Percentiles rank a stretch among this genome's conserved stretches.
Evolutionary conservation across 768 basidiomycete species (phyloP).

Genomic region (Amanita pseudoporphyria): DNA sequence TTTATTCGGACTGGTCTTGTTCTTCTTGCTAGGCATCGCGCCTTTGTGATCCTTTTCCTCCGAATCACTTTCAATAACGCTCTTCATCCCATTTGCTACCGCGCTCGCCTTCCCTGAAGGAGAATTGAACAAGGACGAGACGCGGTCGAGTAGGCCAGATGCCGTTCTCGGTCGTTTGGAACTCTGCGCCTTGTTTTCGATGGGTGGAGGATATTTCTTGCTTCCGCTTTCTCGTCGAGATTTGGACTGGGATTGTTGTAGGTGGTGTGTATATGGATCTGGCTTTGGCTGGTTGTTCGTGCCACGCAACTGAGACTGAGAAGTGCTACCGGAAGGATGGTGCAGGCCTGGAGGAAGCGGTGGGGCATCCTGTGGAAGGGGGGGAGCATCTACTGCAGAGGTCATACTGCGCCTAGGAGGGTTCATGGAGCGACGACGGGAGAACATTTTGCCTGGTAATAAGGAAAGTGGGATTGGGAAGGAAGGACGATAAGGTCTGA

Average conservation of each 20-base stretch:
- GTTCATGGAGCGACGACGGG: slow-evolving; percentile 4
- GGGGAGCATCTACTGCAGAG: not conserved
- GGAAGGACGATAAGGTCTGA: not conserved
- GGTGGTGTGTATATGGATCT: slow-evolving; percentile 4
- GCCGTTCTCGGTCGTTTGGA: not conserved
- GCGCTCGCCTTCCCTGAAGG: not conserved
- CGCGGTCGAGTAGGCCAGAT: slow-evolving; percentile 1
- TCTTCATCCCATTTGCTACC: not conserved
- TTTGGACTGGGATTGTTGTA: slow-evolving; percentile 5
- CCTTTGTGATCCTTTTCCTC: not conserved
- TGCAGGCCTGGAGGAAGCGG: not conserved
- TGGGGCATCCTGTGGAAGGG: not conserved
- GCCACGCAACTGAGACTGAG: not conserved
- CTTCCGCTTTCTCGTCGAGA: not conserved
- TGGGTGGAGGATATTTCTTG: slow-evolving; percentile 3
- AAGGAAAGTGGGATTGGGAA: not conserved
- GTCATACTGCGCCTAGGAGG: not conserved
- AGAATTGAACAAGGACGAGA: slow-evolving; percentile 3
- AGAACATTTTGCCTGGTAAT: not conserved
- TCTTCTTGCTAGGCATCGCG: not conserved
- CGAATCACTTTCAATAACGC: not conserved
- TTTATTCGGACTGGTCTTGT: not conserved
- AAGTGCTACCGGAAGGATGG: not conserved
- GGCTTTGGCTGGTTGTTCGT: not conserved
- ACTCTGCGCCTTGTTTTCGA: slow-evolving; percentile 4